Conservation (phyloP, 2,329 filamentous ascomycete genomes). For the Stagonosporopsis rhizophila region DNA sequence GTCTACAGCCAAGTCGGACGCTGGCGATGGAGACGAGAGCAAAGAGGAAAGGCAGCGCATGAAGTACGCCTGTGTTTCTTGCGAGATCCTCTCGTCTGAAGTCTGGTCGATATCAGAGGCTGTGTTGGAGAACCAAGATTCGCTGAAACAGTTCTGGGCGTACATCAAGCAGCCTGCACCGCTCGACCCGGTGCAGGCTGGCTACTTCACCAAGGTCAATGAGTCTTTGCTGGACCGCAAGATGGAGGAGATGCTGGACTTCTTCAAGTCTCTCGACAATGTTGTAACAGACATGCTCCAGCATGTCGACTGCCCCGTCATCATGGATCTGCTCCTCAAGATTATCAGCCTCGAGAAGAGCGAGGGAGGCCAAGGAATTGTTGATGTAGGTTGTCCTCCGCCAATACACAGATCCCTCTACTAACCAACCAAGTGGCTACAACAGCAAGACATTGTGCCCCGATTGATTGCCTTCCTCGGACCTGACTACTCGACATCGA, state of each 20-base stretch:
- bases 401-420: background rate
- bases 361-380: constrained; percentile 88
- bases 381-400: constrained; percentile 72
- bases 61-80: constrained; percentile 91
- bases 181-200: constrained; percentile 89
- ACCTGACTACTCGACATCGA: constrained; percentile 83
- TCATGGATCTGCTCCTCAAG: constrained; percentile 96
- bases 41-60: constrained; percentile 89
- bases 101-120: constrained; percentile 97
- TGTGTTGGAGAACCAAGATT: constrained; percentile 80
- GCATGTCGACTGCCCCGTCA: constrained; percentile 96
- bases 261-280: constrained; percentile 83
- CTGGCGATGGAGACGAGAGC: constrained; percentile 62
- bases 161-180: constrained; percentile 86
- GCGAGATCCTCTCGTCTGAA: constrained; percentile 92
- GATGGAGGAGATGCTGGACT: constrained; percentile 93
- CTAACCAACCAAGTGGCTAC: constrained; percentile 74
- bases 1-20: constrained; percentile 52
- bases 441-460: constrained; percentile 86
- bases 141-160: constrained; percentile 86
- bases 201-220: constrained; percentile 99
- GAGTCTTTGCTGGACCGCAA: constrained; percentile 98
- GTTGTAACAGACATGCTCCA: constrained; percentile 85
- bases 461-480: constrained; percentile 85
- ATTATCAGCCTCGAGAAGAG: constrained; percentile 95